Evolutionary conservation across 306 rosid species (phyloP), one percentile per base, ranked within the genome.

Genomic region (Pterocarpus santalinus): DNA sequence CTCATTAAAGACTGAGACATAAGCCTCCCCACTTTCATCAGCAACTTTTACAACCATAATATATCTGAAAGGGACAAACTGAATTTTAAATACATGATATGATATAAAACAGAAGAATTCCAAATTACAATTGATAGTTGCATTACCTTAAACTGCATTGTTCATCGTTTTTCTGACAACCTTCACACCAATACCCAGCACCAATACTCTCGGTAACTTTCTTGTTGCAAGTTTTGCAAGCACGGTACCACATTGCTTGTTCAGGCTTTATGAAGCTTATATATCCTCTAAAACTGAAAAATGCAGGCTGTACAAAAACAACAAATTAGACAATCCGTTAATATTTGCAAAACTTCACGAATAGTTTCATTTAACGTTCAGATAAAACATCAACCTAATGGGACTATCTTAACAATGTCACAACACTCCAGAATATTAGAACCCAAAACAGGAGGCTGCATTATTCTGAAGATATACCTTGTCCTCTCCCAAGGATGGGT

Each of bases 241-340:
- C 98, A 1, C 94, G 92, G 73, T 95, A 95, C 97, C 94, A 95
- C 97, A 93, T 90, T 47, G 94, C 82, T 81, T 95, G 99, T 7
- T 95, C 99, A 72, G 96, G 90, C 83, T 57, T 93, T 55, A 95
- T 87, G 30, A 72, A 89, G 80, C 92, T 90, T 46, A 95, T 83
- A 51, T 84, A 85, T 8, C 86, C 98, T 87, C 87, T 93, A 8
- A 92, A 46, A 69, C 93, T 93, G 84, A 91, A 95, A 81, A 71
- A 82, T 35, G 71, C 90, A 9, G 99, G 94, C 99, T 93, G 89
- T 65, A 32, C 22, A 7, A 86, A 51, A 86, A 32, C 46, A 57
- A 66, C 3, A 80, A 43, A 76, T 34, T n/a, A 46, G 69, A 10
- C 13, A 72, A 72, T 66, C 13, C 46, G 65, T 51, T 68, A 3